phyloP scores from a whole-genome alignment of 1,284 basidiomycete species.

The Sporisorium sorghi region DNA sequence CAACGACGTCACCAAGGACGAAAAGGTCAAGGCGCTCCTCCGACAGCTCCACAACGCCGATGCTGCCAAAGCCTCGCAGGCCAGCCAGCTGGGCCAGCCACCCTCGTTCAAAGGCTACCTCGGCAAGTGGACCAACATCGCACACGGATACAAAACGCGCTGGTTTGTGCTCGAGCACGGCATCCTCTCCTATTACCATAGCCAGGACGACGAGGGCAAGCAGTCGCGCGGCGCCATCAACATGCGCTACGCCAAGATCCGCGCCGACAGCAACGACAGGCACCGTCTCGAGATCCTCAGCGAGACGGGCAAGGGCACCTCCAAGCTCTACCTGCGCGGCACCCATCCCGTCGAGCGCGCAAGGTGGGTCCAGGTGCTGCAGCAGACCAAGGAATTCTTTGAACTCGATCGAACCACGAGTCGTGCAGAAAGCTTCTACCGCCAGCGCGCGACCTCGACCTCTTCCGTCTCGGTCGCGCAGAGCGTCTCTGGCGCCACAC shows the following conservation, averaged over 20 bases:
- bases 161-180: constrained; percentile 95
- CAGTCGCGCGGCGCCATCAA: constrained; percentile 89
- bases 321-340: constrained; percentile 91
- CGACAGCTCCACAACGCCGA: constrained; percentile 75
- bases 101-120: constrained; percentile 66
- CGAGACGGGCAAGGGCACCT: constrained; percentile 71
- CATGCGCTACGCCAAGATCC: constrained; percentile 79
- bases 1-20: constrained; percentile 77
- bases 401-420: constrained; percentile 51
- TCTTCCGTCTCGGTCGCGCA: constrained; percentile 24
- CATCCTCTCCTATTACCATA: constrained; percentile 80
- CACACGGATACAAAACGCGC: constrained; percentile 87
- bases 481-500: neutral
- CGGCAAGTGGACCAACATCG: constrained; percentile 90
- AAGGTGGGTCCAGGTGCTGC: constrained; percentile 66
- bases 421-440: constrained; percentile 47
- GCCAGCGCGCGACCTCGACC: constrained; percentile 37
- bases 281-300: constrained; percentile 85
- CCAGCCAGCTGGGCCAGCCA: constrained; percentile 47
- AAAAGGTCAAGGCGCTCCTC: constrained; percentile 84
- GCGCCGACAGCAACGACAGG: constrained; percentile 72
- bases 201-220: constrained; percentile 89
- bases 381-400: constrained; percentile 61
- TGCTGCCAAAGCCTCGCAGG: constrained; percentile 72
- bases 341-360: constrained; percentile 72